Conservation (phyloP, 2,329 filamentous ascomycete genomes). For the Geoglossum cookeanum region DNA sequence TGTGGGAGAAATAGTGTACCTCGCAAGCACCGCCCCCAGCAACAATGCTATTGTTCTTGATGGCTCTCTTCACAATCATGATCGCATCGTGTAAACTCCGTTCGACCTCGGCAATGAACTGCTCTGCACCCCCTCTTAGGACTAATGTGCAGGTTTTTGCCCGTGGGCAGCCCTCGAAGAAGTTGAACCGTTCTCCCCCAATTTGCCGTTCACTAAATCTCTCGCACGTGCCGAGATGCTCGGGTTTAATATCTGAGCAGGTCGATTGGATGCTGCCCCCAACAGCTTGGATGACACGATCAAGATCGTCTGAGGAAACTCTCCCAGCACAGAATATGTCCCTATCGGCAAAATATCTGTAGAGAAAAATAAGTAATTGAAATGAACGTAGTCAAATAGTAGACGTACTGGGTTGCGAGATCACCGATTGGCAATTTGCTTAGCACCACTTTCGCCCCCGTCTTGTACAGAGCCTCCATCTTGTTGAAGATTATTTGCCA, state of each 20-base stretch:
- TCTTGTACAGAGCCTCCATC: conserved; percentile 84
- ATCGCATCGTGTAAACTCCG: conserved; percentile 95
- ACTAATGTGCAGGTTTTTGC: conserved; percentile 95
- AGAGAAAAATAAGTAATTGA: conserved; percentile 3
- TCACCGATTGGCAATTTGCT: conserved; percentile 96
- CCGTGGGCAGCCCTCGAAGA: conserved; percentile 88
- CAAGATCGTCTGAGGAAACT: conserved; percentile 79
- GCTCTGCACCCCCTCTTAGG: conserved; percentile 87
- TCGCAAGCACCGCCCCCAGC: conserved; percentile 86
- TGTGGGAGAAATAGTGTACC: conserved; percentile 2
- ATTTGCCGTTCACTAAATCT: conserved; percentile 91
- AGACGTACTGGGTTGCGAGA: conserved; percentile 63
- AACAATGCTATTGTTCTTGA: conserved; percentile 87
- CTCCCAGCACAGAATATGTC: conserved; percentile 97
- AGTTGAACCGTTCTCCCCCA: conserved; percentile 92
- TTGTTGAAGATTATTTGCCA: conserved; percentile 99
- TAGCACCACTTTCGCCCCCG: conserved; percentile 89
- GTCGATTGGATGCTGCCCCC: conserved; percentile 87
- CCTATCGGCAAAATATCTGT: conserved; percentile 74
- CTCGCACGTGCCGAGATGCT: conserved; percentile 83
- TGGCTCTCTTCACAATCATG: conserved; percentile 98
- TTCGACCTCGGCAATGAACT: conserved; percentile 98
- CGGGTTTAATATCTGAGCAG: conserved; percentile 78
- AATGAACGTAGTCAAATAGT: not conserved
- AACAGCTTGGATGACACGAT: conserved; percentile 87